Conservation (phyloP, 169 alveolate species). For the Cryptosporidium bovis region DNA sequence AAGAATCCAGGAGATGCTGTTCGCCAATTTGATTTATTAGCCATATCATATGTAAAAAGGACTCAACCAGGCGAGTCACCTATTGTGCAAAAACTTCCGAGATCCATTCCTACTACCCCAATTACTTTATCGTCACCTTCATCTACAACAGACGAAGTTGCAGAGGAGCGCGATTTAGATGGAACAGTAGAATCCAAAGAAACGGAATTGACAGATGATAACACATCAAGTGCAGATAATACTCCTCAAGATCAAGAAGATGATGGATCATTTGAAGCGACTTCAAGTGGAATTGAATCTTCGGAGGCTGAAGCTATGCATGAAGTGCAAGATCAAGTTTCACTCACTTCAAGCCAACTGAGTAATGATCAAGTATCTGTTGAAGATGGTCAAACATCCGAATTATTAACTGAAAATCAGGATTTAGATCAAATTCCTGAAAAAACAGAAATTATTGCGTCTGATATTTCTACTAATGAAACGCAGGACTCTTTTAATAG, state of each 20-base stretch:
- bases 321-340: no score
- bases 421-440: no score
- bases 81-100: slow-evolving; percentile 44
- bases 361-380: no score
- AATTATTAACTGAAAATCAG: no score
- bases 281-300: no score
- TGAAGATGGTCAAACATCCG: no score
- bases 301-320: no score
- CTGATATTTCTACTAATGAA: no score
- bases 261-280: background rate
- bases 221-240: background rate
- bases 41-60: slow-evolving; percentile 17
- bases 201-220: background rate
- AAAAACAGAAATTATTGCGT: no score
- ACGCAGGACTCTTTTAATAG: background rate
- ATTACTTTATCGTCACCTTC: slow-evolving; percentile 20
- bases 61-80: slow-evolving; percentile 61
- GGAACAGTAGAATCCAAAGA: background rate
- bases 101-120: slow-evolving; percentile 68
- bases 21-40: slow-evolving; percentile 41
- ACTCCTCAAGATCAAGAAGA: background rate
- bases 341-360: no score
- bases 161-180: background rate
- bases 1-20: slow-evolving; percentile 33
- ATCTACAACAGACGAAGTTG: slow-evolving; percentile 5